Evolutionary conservation across 805 yeast species (phyloP), one percentile per base, ranked within the genome.

Genomic region (Lipomyces japonicus): DNA sequence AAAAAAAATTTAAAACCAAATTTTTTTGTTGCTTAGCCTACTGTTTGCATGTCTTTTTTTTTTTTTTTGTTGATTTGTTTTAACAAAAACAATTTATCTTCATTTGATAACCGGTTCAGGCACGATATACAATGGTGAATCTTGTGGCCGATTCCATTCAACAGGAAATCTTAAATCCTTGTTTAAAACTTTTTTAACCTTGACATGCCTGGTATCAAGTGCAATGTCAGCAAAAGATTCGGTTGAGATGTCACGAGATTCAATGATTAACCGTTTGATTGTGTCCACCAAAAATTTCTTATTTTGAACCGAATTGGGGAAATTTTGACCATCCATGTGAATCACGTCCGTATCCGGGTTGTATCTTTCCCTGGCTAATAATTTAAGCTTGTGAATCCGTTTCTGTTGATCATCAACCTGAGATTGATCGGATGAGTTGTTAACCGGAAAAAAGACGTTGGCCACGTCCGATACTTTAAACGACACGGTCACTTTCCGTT

Each of bases 291-390:
- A 70, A 65, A 75, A 81, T 57, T 84, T 77, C 43, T 91, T 85
- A 68, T 93, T 93, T 68, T 91, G 97, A 1, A 95, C 78, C 37
- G 95, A 83, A 61, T 87, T 86, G 5, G 79, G 73, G 66, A 76
- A 86, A 61, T 76, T 76, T 44, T 77, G 81, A 30, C 79, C 69
- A n/a, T 86, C 73, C 68, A 89, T 77, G 58, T 76, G 78, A 62
- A 91, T 75, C 16, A 68, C 65, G 62, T 85, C 83, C 1, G 75
- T 75, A 30, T 69, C 69, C 56, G 75, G 74, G 66, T 88, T 80
- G 65, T 82, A 89, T 67, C 95, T 81, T 30, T 81, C 76, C 22
- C 89, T 95, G 2, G 95, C 80, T 56, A 91, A 70, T 16, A 91
- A 73, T 68, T 80, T 80, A 60, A 93, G 79, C 66, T 90, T 90